Evolutionary conservation across 139 green algal genomes (phyloP), one percentile per base, ranked within the genome.

Genomic region (Pleodorina starrii): DNA sequence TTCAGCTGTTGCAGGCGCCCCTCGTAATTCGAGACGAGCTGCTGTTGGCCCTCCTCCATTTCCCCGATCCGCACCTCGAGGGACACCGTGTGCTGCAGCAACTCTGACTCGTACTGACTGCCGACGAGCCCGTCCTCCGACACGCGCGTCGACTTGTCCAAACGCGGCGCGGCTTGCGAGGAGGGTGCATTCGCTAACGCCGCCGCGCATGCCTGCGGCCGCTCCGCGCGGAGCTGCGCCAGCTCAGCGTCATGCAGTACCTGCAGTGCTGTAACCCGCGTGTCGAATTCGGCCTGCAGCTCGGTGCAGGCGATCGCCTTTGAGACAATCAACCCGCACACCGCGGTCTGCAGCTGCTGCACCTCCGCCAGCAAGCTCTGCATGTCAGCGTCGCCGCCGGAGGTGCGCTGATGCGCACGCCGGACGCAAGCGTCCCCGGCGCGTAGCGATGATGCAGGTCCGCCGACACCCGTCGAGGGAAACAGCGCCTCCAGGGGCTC

Each of bases 301-400:
- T 75, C 48, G 3, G 79, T 57, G 1, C 38, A 75, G 27, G 40
- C 42, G 10, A 86, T 17, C 0, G 57, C 36, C 29, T 86, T 86
- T 27, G 79, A 86, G 32, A 86, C 59, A 38, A 86, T 25, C 27
- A 86, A 38, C 27, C 57, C 57, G 79, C 79, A 86, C 25, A 86
- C 40, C 21, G 79, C 57, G 3, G 79, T 57, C 27, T 86, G 79
- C 38, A 86, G 57, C 57, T 86, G 54, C 79, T 23, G 9, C 5
- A 86, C 59, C 57, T 86, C 68, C 4, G 68, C 35, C 35, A 76
- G 29, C 68, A 48, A 48, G 38, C 38, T 79, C 27, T 35, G 27
- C 29, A 6, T 35, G 63, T 73, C 63, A 38, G n/a, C 11, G 32
- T 11, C 27, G 5, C 63, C 19, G 32, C 5, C 11, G 16, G 63